phyloP scores from a whole-genome alignment of 2,329 filamentous ascomycete genomes.

The Saccharata proteae region DNA sequence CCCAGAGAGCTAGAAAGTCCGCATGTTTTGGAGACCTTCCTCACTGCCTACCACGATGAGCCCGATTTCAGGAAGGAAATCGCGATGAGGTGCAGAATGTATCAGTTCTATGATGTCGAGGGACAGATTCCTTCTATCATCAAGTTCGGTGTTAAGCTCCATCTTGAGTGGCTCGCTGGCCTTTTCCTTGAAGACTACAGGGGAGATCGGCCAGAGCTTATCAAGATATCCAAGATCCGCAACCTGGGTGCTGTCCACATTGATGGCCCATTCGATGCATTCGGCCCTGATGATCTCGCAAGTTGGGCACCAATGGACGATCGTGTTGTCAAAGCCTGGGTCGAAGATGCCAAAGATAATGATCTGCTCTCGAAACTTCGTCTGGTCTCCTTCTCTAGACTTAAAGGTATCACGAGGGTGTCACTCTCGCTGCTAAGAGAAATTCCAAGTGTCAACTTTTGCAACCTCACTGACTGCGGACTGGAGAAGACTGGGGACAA shows the following conservation, averaged over 20 bases:
- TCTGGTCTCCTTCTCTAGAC: not conserved
- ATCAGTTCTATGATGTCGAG: not conserved
- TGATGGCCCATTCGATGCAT: not conserved
- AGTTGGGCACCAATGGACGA: too few species aligned
- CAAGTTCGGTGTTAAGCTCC: constrained; percentile 1
- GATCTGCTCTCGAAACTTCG: constrained; percentile 3
- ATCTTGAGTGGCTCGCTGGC: constrained; percentile 5
- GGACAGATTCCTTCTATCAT: not conserved
- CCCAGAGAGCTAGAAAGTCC: too few species aligned
- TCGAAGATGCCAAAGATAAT: not conserved
- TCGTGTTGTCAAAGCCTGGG: constrained; percentile 4
- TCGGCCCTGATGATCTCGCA: too few species aligned
- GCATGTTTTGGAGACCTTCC: too few species aligned
- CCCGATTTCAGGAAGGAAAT: too few species aligned
- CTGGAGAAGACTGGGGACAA: too few species aligned
- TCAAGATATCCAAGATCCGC: not conserved
- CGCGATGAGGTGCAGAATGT: constrained; percentile 2
- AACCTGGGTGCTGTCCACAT: constrained; percentile 3
- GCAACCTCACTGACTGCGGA: constrained; percentile 2
- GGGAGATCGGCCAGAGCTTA: not conserved
- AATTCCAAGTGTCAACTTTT: constrained; percentile 1
- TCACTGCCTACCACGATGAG: too few species aligned
- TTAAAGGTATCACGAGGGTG: not conserved
- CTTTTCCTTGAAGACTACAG: constrained; percentile 1
- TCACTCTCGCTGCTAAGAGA: not conserved